These are phyloP conservation scores for Ascomycota sp. DNA, from an alignment of 2,329 filamentous ascomycete genomes.

Conservation along the genomic window DNA sequence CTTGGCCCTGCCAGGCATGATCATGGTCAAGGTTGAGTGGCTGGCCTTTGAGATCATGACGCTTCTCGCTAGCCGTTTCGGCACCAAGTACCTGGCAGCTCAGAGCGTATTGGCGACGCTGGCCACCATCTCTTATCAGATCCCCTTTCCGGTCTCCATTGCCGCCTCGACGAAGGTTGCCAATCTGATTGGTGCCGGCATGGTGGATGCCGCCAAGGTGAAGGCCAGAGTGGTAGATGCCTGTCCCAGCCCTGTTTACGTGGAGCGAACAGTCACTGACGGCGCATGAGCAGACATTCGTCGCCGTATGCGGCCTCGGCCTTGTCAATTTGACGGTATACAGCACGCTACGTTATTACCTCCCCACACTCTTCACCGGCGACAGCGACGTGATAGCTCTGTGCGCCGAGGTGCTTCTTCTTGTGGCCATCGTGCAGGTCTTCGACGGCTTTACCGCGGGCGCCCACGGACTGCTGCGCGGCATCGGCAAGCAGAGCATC, in stretches of 20 bases:
- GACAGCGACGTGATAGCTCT: conserved; percentile 49
- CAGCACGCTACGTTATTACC: conserved; percentile 44
- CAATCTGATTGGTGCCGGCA: conserved; percentile 74
- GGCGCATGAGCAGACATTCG: conserved; percentile 24
- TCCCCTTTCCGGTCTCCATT: conserved; percentile 81
- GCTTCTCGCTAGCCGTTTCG: conserved; percentile 61
- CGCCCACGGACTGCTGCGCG: conserved; percentile 69
- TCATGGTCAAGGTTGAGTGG: conserved; percentile 91
- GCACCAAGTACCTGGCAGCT: conserved; percentile 61
- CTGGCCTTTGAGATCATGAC: conserved; percentile 85
- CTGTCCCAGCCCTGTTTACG: conserved; percentile 1
- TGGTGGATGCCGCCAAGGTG: conserved; percentile 61
- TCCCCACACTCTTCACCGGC: conserved; percentile 61
- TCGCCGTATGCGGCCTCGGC: conserved; percentile 48
- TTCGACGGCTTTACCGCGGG: conserved; percentile 66
- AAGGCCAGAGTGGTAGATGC: conserved; percentile 51
- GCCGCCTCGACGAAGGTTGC: conserved; percentile 76
- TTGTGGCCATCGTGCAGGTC: conserved; percentile 76
- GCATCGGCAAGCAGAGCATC: conserved; percentile 72
- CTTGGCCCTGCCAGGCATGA: conserved; percentile 68
- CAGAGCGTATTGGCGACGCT: conserved; percentile 72
- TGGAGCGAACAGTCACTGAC: background rate
- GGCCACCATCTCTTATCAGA: conserved; percentile 64
- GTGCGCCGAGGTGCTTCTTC: conserved; percentile 49
- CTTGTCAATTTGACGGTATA: conserved; percentile 58